phyloP scores from a whole-genome alignment of 2,329 filamentous ascomycete genomes.

The Allantophomopsis cytisporea region DNA sequence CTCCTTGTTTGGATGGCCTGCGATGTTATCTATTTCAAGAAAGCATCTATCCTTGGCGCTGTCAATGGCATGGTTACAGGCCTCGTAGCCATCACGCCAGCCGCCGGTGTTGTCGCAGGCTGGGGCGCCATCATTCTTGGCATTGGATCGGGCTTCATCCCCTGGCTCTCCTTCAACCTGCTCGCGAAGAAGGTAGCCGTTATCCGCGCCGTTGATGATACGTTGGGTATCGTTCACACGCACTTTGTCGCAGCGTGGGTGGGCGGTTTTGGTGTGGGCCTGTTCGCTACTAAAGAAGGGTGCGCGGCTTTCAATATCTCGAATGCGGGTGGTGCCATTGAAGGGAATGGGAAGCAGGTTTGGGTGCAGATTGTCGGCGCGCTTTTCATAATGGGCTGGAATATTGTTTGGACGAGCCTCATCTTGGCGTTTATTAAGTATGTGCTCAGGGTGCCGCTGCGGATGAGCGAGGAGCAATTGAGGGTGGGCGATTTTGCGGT shows the following conservation, averaged over 20 bases:
- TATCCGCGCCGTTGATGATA: slow-evolving; percentile 43
- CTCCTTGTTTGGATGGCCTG: slow-evolving; percentile 30
- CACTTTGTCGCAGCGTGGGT: slow-evolving; percentile 31
- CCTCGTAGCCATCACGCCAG: slow-evolving; percentile 35
- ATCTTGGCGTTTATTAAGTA: slow-evolving; percentile 36
- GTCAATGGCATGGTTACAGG: slow-evolving; percentile 37
- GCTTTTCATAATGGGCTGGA: slow-evolving; percentile 34
- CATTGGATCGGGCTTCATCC: slow-evolving; percentile 26
- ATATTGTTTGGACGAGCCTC: slow-evolving; percentile 32
- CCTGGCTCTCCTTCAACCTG: slow-evolving; percentile 34
- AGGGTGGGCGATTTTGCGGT: slow-evolving; percentile 30
- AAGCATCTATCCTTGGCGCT: slow-evolving; percentile 33
- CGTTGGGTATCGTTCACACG: slow-evolving; percentile 33
- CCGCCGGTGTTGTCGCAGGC: slow-evolving; percentile 33
- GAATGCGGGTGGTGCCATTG: slow-evolving; percentile 31
- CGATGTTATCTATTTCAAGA: slow-evolving; percentile 31
- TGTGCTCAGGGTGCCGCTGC: slow-evolving; percentile 29
- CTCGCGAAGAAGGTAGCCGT: slow-evolving; percentile 33
- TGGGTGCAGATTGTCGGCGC: slow-evolving; percentile 34
- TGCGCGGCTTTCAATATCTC: slow-evolving; percentile 29
- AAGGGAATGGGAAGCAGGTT: slow-evolving; percentile 34
- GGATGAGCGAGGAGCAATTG: slow-evolving; percentile 30
- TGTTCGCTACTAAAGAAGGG: slow-evolving; percentile 31
- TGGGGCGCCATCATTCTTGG: slow-evolving; percentile 36
- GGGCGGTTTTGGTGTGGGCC: slow-evolving; percentile 29